Base-by-base conservation (phyloP, 2,329 filamentous ascomycete species). In the Fusarium camptoceras region DNA sequence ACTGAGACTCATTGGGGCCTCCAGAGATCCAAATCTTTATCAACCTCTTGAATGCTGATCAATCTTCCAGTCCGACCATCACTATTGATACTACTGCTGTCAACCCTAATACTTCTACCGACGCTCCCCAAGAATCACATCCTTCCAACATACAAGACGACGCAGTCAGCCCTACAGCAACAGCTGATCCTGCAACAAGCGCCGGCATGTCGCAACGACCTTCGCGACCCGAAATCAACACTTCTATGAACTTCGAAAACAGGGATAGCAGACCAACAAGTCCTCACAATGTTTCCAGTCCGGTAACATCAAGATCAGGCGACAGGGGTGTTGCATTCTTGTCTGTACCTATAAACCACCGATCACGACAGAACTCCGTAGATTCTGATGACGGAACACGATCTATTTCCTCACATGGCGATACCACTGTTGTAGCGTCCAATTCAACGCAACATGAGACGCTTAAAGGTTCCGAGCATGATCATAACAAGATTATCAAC, bases 251-350 rank as follows among this genome's bases (percentile, higher is more conserved):
- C 3, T 90, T 92, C 71, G 91, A 92, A 22, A 89, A 85, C 78
- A 86, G 83, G 70, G 89, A 91, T 65, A 91, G 87, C 76, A 84
- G 89, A 61, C 91, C 91, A 2, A 90, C 88, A 15, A 93, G 91
- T 69, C 90, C 91, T 11, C 90, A 92, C 78, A 93, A 93, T 81
- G 85, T 93, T 51, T 91, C 89, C 28, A 89, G 82, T 66, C 86
- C 86, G 2, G 82, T 88, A 11, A 68, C 87, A 15, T 79, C 83
- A 20, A 81, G 81, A 18, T 79, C 78, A 20, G 81, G 79, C 79
- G 80, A 89, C 79, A 76, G 83, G 73, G 76, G 80, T 59, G 76
- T 84, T 72, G 83, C 84, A 57, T 91, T 91, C 71, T 82, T 94
- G 48, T 84, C 89, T 0, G 91, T 94, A 2, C 91, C 91, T 2